Evolutionary conservation across 768 basidiomycete species (phyloP).

Genomic region (Auriscalpium orientale): DNA sequence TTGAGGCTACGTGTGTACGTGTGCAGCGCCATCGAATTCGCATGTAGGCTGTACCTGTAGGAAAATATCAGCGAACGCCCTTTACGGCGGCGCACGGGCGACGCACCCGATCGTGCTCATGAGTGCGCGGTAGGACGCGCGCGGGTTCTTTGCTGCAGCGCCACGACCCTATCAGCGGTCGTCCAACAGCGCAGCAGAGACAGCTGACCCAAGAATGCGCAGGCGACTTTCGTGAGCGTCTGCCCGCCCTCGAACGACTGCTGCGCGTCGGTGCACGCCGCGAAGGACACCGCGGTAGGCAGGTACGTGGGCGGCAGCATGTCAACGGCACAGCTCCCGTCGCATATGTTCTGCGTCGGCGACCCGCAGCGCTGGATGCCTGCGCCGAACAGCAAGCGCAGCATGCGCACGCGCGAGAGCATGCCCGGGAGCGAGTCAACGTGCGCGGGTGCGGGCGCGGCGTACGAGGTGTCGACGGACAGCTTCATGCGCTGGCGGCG

Average conservation of each 20-base stretch:
- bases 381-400: background rate
- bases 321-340: conserved; percentile 14
- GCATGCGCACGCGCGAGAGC: background rate
- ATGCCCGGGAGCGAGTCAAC: background rate
- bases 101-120: conserved; percentile 13
- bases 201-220: conserved; percentile 5
- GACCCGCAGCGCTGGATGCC: conserved; percentile 8
- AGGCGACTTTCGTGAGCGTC: background rate
- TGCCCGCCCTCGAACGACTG: conserved; percentile 13
- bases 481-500: no score
- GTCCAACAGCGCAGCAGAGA: background rate
- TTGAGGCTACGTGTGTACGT: background rate
- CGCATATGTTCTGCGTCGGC: conserved; percentile 11
- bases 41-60: conserved; percentile 6
- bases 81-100: background rate
- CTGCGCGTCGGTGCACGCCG: conserved; percentile 19
- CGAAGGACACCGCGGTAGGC: conserved; percentile 9
- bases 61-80: background rate
- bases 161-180: background rate
- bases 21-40: conserved; percentile 3
- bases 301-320: background rate
- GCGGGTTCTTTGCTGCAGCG: conserved; percentile 2
- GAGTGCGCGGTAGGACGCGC: conserved; percentile 12
- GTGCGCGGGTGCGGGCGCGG: background rate
- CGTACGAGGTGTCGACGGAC: background rate